Evolutionary conservation across 176 grass and related monocot species (phyloP).

Genomic region (Zoysia japonica): DNA sequence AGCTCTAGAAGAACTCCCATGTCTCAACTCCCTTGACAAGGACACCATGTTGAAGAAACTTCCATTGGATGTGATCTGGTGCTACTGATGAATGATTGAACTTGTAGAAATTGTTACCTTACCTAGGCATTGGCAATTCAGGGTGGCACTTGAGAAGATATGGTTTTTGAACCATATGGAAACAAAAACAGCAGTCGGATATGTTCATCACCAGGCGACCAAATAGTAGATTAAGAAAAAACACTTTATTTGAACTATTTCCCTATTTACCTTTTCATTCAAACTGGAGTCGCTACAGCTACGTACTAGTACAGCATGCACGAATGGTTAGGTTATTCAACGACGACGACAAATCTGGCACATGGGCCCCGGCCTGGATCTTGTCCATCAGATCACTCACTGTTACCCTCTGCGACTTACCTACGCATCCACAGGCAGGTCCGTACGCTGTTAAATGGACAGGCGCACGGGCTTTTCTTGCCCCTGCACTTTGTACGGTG

Average conservation of each 20-base stretch:
- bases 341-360: neutral
- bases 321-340: neutral
- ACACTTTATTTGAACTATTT: slow-evolving; percentile 43
- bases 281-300: neutral
- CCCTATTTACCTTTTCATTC: slow-evolving; percentile 32
- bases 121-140: neutral
- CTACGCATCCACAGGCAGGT: slow-evolving; percentile 7
- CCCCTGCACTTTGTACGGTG: slow-evolving; percentile 28
- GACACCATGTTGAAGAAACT: slow-evolving; percentile 11
- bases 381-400: neutral
- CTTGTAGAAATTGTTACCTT: too few species aligned
- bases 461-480: slow-evolving; percentile 39
- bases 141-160: neutral
- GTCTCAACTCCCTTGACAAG: neutral
- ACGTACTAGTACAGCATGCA: too few species aligned
- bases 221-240: slow-evolving; percentile 57
- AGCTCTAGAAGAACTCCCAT: neutral
- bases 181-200: neutral
- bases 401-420: slow-evolving; percentile 34
- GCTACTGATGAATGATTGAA: too few species aligned
- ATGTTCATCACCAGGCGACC: slow-evolving; percentile 15
- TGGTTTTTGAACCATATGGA: neutral
- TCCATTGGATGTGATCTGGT: neutral
- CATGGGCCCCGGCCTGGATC: neutral
- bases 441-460: slow-evolving; percentile 17